Evolutionary conservation across 2,329 filamentous ascomycete species (phyloP).

Genomic region (Monosporascus sp.): DNA sequence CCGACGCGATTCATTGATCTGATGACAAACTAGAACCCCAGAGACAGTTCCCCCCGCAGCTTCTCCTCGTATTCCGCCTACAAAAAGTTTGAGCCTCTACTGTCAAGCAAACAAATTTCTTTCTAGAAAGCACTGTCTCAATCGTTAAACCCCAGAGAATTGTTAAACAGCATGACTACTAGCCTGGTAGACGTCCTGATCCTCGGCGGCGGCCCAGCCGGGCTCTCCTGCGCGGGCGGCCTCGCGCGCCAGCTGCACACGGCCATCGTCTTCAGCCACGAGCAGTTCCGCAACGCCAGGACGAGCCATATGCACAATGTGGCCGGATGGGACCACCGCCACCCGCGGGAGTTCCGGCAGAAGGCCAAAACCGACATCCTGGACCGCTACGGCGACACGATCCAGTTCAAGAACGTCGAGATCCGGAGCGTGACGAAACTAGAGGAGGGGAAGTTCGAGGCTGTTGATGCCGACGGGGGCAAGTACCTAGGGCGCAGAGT

Average conservation of each 20-base stretch:
- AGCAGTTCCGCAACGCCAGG: conserved; percentile 35
- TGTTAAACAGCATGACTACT: too few relatives aligned
- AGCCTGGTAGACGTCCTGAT: conserved; percentile 27
- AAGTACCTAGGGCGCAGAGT: conserved; percentile 46
- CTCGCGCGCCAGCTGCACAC: conserved; percentile 30
- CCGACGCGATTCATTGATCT: too few relatives aligned
- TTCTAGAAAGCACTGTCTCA: too few relatives aligned
- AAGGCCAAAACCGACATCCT: conserved; percentile 12
- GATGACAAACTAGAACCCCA: too few relatives aligned
- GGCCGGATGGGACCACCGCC: conserved; percentile 18
- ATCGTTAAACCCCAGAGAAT: too few relatives aligned
- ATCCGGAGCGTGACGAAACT: conserved; percentile 12
- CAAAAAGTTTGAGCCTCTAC: too few relatives aligned
- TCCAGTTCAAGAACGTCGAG: conserved; percentile 14
- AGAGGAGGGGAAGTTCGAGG: conserved; percentile 17
- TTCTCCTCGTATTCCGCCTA: too few relatives aligned
- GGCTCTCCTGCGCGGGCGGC: conserved; percentile 33
- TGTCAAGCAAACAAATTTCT: too few relatives aligned
- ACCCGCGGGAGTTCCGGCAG: conserved; percentile 9
- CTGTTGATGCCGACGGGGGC: conserved; percentile 34
- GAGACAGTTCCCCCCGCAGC: too few relatives aligned
- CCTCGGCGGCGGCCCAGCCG: conserved; percentile 39
- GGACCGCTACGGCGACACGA: conserved; percentile 10
- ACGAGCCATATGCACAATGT: conserved; percentile 41
- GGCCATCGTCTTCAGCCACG: conserved; percentile 28